phyloP scores from a whole-genome alignment of 2,329 filamentous ascomycete species.

The Emergomyces orientalis region DNA sequence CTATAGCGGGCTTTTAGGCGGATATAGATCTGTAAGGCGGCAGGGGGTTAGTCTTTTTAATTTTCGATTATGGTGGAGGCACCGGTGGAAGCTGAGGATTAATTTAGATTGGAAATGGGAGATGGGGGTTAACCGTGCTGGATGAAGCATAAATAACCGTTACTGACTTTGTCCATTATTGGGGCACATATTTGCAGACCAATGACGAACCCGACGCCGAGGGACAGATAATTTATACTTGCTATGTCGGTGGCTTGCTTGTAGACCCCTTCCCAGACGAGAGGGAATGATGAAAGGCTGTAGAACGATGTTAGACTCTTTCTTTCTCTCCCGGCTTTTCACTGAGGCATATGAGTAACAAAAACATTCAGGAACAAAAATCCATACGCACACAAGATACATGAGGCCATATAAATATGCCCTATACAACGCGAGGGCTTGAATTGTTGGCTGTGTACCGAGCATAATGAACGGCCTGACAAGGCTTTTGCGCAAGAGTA shows the following conservation, averaged over 20 bases:
- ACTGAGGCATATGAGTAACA: not conserved
- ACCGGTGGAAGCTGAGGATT: not conserved
- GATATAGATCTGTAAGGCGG: conserved; percentile 21
- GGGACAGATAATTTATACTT: conserved; percentile 56
- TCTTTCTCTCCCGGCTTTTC: not conserved
- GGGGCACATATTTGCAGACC: conserved; percentile 42
- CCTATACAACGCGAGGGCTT: conserved; percentile 46
- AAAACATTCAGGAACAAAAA: not conserved
- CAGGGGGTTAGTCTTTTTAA: not conserved
- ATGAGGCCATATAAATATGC: conserved; percentile 54
- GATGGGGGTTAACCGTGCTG: not conserved
- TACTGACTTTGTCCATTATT: conserved; percentile 18
- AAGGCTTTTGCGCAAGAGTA: conserved; percentile 35
- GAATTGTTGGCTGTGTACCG: conserved; percentile 51
- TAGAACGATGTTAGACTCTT: not conserved
- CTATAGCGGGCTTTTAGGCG: conserved; percentile 16
- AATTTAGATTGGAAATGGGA: not conserved
- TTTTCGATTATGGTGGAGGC: not conserved
- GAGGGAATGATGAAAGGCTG: conserved; percentile 50
- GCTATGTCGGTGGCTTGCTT: conserved; percentile 48
- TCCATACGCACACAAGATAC: conserved; percentile 44
- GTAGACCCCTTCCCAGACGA: conserved; percentile 49
- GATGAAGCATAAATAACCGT: not conserved
- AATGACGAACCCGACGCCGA: conserved; percentile 53
- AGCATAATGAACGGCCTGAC: conserved; percentile 50